These are phyloP conservation scores for Knufia fluminis DNA, from an alignment of 2,329 filamentous ascomycete species.

Conservation along the genomic window DNA sequence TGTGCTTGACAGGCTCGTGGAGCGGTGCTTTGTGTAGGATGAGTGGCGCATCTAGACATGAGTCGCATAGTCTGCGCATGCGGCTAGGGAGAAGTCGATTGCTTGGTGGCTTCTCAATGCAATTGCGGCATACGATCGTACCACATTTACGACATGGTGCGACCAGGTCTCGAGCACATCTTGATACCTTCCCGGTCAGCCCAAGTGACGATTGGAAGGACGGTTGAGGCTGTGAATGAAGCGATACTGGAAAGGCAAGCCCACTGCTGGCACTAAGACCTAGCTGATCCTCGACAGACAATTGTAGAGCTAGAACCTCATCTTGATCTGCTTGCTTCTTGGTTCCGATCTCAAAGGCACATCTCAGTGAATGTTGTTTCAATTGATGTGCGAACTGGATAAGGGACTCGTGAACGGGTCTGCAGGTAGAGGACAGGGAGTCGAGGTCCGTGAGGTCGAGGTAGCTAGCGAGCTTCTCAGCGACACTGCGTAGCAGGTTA, in stretches of 20 bases:
- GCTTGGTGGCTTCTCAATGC: slow-evolving; percentile 72
- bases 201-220: slow-evolving; percentile 24
- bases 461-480: slow-evolving; percentile 61
- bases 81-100: slow-evolving; percentile 58
- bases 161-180: slow-evolving; percentile 82
- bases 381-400: slow-evolving; percentile 69
- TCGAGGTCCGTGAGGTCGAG: slow-evolving; percentile 85
- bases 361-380: slow-evolving; percentile 66
- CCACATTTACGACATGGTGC: slow-evolving; percentile 70
- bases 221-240: neutral
- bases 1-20: slow-evolving; percentile 9
- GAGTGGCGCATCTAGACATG: slow-evolving; percentile 65
- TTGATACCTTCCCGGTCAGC: slow-evolving; percentile 60
- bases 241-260: slow-evolving; percentile 15
- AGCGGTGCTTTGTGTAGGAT: slow-evolving; percentile 34
- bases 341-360: slow-evolving; percentile 53
- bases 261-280: slow-evolving; percentile 25
- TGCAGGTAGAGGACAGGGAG: slow-evolving; percentile 71
- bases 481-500: slow-evolving; percentile 50
- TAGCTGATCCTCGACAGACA: slow-evolving; percentile 25
- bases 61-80: slow-evolving; percentile 69
- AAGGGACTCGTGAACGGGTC: slow-evolving; percentile 66
- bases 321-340: neutral
- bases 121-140: slow-evolving; percentile 77
- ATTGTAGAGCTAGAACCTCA: slow-evolving; percentile 13